Conservation (phyloP, 2,329 filamentous ascomycete genomes). For the Colletotrichum sp. region DNA sequence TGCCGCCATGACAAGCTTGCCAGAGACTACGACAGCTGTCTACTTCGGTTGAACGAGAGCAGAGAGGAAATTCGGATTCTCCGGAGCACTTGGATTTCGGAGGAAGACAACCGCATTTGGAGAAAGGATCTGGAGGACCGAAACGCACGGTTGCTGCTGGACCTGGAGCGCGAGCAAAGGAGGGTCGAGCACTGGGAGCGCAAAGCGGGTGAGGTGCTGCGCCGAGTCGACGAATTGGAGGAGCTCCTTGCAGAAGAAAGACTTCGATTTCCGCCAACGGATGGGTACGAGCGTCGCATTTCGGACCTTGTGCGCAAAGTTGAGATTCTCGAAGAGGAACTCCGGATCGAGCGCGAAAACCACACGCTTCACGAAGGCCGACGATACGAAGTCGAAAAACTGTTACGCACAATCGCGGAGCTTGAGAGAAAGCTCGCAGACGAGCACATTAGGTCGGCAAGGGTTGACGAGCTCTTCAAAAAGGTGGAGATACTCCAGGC, state of each 20-base stretch:
- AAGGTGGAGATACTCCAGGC: conserved; percentile 13
- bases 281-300: conserved; percentile 5
- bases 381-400: conserved; percentile 4
- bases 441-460: neutral
- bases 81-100: conserved; percentile 1
- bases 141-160: conserved; percentile 49
- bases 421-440: conserved; percentile 14
- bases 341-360: conserved; percentile 5
- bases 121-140: conserved; percentile 11
- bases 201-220: conserved; percentile 44
- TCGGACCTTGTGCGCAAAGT: conserved; percentile 13
- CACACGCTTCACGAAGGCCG: neutral
- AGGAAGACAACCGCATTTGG: conserved; percentile 9
- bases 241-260: conserved; percentile 3
- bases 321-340: conserved; percentile 12
- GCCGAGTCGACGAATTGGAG: conserved; percentile 9
- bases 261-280: neutral
- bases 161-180: conserved; percentile 92
- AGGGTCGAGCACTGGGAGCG: conserved; percentile 99
- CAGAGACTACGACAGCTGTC: conserved; percentile 7
- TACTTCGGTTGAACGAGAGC: neutral
- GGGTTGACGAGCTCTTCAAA: neutral
- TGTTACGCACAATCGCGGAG: neutral
- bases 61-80: conserved; percentile 4
- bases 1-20: conserved; percentile 4